Percentiles rank a stretch among this genome's conserved stretches.
Conservation (phyloP, 2,329 filamentous ascomycete genomes). For the Colletotrichum zoysiae region DNA sequence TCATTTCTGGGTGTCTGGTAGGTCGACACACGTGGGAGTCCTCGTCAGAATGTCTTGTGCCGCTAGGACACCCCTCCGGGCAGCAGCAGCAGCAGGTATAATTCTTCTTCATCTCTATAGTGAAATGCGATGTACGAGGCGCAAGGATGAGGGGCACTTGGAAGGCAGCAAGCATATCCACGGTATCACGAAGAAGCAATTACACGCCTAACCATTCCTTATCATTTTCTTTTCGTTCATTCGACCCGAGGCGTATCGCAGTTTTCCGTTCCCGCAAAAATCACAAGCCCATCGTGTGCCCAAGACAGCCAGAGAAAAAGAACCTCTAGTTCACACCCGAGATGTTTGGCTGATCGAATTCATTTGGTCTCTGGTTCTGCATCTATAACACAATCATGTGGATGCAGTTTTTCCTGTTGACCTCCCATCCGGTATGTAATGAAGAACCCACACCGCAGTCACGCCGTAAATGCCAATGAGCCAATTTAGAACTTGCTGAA, state of each 20-base stretch:
- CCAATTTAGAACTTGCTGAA: constrained; percentile 96
- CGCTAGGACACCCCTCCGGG: not conserved
- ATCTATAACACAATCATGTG: constrained; percentile 60
- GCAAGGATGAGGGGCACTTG: not conserved
- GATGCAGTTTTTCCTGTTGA: constrained; percentile 44
- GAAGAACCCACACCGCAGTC: constrained; percentile 59
- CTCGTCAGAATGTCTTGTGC: not conserved
- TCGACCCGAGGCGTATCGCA: constrained; percentile 41
- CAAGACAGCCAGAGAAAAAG: constrained; percentile 38
- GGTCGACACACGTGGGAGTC: not conserved
- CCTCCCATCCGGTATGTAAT: constrained; percentile 46
- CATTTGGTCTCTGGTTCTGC: constrained; percentile 49
- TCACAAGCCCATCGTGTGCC: constrained; percentile 41
- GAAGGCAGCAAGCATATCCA: constrained; percentile 5
- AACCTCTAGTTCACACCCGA: constrained; percentile 52
- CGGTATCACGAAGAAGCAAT: constrained; percentile 13
- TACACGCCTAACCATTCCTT: constrained; percentile 29
- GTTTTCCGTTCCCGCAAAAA: constrained; percentile 42
- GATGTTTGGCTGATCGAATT: constrained; percentile 49
- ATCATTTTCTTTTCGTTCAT: constrained; percentile 41
- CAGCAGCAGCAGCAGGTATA: not conserved
- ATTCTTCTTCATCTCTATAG: no score
- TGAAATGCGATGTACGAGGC: no score
- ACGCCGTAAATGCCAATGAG: constrained; percentile 68
- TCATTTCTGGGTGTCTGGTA: not conserved